Evolutionary conservation across 2,329 filamentous ascomycete species (phyloP), one percentile per base, ranked within the genome.

Genomic region (Sporothrix brasiliensis): DNA sequence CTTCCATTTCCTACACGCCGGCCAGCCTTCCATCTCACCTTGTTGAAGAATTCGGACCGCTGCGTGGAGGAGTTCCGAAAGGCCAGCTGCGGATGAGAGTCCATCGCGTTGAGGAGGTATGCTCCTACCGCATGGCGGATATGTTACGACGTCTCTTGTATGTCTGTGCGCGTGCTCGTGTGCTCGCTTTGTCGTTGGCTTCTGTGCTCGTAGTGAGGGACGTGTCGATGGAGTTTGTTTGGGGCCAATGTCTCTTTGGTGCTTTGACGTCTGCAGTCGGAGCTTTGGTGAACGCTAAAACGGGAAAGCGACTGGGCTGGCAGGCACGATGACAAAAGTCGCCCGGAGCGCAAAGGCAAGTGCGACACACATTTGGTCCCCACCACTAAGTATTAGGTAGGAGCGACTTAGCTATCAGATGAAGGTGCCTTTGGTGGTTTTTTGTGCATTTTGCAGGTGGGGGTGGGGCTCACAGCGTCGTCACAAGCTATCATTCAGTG

Each of bases 31-130:
- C 3, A 5, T 21, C 27, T 21, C 30, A 76, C 76, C 73, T 77
- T 76, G 65, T 68, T 69, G 67, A 77, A 77, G 56, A 77, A 75
- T 19, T 73, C 73, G 21, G 71, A 76, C 34, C 72, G 68, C 30
- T 74, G 70, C 1, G 76, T 75, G 1, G 74, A 72, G 24, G 74
- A 71, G 68, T 76, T 75, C 56, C 75, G 75, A 50, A 74, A 75
- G 1, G 69, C 67, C 63, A 53, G 71, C 53, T 66, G 39, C 24
- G 66, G 39, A 41, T 49, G 41, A 27, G 70, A 41, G 14, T 73
- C 71, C 73, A 74, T 74, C 11, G 68, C 68, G 24, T 27, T 24
- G 10, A 24, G 58, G 21, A 19, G 11, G 11, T n/a, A 1, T 19
- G 7, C 39, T 30, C 41, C 65, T 56, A 39, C 39, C 49, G 41